Evolutionary conservation across 2,329 filamentous ascomycete genomes (phyloP).

Genomic region (Hirsutella minnesotensis): DNA sequence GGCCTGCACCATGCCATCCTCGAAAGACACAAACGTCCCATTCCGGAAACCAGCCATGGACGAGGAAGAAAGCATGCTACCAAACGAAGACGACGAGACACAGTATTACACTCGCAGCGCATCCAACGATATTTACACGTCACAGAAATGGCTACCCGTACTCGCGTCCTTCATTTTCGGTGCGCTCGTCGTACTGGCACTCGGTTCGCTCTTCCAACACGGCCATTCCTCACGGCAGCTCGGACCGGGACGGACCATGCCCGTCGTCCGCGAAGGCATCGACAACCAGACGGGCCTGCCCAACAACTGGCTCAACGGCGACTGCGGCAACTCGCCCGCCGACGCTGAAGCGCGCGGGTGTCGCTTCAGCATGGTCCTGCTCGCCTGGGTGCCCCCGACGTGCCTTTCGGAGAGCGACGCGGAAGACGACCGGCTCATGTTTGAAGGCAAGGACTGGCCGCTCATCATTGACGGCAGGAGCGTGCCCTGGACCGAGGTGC

Average conservation of each 20-base stretch:
- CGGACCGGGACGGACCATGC: background rate
- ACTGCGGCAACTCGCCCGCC: background rate
- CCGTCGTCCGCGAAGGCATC: background rate
- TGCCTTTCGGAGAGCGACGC: background rate
- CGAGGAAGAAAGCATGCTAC: too few relatives aligned
- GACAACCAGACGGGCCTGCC: background rate
- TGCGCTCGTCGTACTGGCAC: too few relatives aligned
- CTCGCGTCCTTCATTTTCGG: too few relatives aligned
- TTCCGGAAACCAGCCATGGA: too few relatives aligned
- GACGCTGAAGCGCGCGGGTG: background rate
- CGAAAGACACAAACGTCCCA: too few relatives aligned
- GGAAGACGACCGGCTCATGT: background rate
- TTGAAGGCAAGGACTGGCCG: background rate
- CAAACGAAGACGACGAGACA: too few relatives aligned
- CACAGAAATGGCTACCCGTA: too few relatives aligned
- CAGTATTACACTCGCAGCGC: too few relatives aligned
- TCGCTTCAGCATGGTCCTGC: background rate
- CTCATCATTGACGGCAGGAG: background rate
- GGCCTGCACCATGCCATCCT: too few relatives aligned
- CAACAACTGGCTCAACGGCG: background rate
- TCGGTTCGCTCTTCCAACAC: too few relatives aligned
- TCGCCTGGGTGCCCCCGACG: background rate
- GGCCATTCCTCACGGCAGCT: too few relatives aligned
- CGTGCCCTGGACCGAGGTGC: background rate
- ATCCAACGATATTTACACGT: too few relatives aligned